Base-by-base conservation (phyloP, 2,329 filamentous ascomycete species). In the Aspergillus carbonarius region DNA sequence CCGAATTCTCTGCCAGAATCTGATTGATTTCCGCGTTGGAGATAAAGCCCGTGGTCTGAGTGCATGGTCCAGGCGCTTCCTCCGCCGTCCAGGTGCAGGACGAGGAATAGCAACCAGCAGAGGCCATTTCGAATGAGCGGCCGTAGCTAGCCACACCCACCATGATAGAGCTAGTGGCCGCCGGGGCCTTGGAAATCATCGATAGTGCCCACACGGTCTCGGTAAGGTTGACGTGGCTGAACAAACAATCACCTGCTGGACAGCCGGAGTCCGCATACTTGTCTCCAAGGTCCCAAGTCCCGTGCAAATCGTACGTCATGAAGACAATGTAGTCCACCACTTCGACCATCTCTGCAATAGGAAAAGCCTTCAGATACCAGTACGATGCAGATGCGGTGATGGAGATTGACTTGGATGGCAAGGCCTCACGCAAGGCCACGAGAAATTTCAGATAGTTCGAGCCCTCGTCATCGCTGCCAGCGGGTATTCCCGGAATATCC, bases 261-360 rank as follows among this genome's bases (percentile, higher is more conserved):
- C 72, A 75, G 2, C 70, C 71, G 1, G 57, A 39, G 2, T 57
- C 20, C 0, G 66, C 44, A 42, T 59, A 67, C 32, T 58, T 47
- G 46, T 68, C 73, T 4, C 58, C 62, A 17, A 49, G 60, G 44
- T 76, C 73, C 66, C 62, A 68, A 46, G 66, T 63, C 3, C 68
- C 67, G 49, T 71, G 66, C 1, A 77, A 64, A 56, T 78, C 74
- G 50, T 78, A 79, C 0, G 74, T 75, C 74, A 78, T 78, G 57
- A 65, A 76, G 13, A 73, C 63, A n/a, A 74, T 67, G 54, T 74
- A 76, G 56, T 74, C 71, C 5, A 74, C 62, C 0, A 69, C 59
- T 2, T 65, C 17, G 27, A 32, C 37, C 0, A 76, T 75, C 1
- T 68, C 54, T 1, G 44, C n/a, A 25, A 75, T 71, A 0, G 71